Percentiles rank a stretch among this genome's conserved stretches.
Evolutionary conservation across 257 asterid genomes (phyloP).

Genomic region (Paulownia fortunei): DNA sequence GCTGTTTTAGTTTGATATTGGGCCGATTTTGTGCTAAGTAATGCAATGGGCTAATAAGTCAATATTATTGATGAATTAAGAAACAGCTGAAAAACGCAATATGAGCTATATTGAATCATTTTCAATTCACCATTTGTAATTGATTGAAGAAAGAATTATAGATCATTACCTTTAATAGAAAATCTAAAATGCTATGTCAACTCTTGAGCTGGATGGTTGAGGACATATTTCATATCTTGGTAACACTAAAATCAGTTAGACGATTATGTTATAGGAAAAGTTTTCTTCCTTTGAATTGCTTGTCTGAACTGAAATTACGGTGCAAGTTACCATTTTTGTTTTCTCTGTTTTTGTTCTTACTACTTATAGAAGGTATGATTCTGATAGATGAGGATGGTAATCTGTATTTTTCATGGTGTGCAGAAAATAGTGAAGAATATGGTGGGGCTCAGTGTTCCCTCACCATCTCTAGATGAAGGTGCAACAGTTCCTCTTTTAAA

Average conservation of each 20-base stretch:
- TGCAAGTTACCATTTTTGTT: conserved; percentile 4
- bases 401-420: conserved; percentile 45
- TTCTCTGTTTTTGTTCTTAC: not conserved
- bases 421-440: conserved; percentile 35
- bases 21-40: not conserved
- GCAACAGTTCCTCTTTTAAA: conserved; percentile 62
- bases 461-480: conserved; percentile 37
- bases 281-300: not conserved
- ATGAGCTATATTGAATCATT: no score
- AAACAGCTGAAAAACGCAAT: not conserved
- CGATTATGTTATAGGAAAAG: no score
- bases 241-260: not conserved
- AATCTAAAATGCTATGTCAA: no score
- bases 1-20: not conserved
- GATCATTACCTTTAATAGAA: not conserved
- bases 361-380: not conserved
- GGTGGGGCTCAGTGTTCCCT: conserved; percentile 21
- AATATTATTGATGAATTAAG: not conserved
- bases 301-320: not conserved
- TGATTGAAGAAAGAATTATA: not conserved
- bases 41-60: not conserved
- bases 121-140: not conserved
- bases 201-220: not conserved
- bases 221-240: not conserved
- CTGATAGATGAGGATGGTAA: not conserved